Evolutionary conservation across 2,329 filamentous ascomycete species (phyloP).

Genomic region (Neofusicoccum laricinum): DNA sequence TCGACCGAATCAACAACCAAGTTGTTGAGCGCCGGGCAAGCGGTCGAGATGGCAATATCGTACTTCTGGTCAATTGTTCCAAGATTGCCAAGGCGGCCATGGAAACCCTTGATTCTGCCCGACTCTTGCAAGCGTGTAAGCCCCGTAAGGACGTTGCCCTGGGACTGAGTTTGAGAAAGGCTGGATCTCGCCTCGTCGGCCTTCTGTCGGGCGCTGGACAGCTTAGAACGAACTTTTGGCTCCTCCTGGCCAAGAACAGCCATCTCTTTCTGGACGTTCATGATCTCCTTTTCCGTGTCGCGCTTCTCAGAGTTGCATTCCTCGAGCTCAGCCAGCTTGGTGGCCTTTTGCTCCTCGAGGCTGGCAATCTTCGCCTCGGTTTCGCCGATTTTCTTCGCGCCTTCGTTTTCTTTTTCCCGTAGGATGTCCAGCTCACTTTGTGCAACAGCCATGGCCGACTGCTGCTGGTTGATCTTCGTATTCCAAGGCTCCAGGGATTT

Average conservation of each 20-base stretch:
- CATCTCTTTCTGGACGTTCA: slow-evolving; percentile 69
- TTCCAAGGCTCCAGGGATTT: slow-evolving; percentile 95
- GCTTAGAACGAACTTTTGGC: slow-evolving; percentile 74
- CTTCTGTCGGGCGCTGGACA: slow-evolving; percentile 88
- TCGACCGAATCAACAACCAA: slow-evolving; percentile 97
- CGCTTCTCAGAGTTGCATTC: slow-evolving; percentile 70
- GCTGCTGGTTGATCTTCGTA: slow-evolving; percentile 94
- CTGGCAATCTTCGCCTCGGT: slow-evolving; percentile 72
- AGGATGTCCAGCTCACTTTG: slow-evolving; percentile 93
- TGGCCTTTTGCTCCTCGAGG: slow-evolving; percentile 67
- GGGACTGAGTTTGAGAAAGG: slow-evolving; percentile 83
- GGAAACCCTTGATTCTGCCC: slow-evolving; percentile 94
- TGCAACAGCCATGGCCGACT: slow-evolving; percentile 88
- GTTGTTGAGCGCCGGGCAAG: slow-evolving; percentile 86
- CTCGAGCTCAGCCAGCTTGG: slow-evolving; percentile 73
- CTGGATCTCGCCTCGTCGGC: slow-evolving; percentile 93
- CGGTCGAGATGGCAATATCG: slow-evolving; percentile 97
- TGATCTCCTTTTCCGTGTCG: slow-evolving; percentile 70
- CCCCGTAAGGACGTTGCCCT: slow-evolving; percentile 86
- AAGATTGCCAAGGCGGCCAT: slow-evolving; percentile 89
- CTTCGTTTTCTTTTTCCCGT: slow-evolving; percentile 82
- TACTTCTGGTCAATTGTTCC: slow-evolving; percentile 92
- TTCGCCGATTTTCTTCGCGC: slow-evolving; percentile 79
- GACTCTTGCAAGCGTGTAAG: slow-evolving; percentile 95
- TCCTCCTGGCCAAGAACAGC: slow-evolving; percentile 72